Percentiles rank a stretch among this genome's conserved stretches.
Conservation (phyloP, 1,284 basidiomycete species). For the Ustilago esculenta region DNA sequence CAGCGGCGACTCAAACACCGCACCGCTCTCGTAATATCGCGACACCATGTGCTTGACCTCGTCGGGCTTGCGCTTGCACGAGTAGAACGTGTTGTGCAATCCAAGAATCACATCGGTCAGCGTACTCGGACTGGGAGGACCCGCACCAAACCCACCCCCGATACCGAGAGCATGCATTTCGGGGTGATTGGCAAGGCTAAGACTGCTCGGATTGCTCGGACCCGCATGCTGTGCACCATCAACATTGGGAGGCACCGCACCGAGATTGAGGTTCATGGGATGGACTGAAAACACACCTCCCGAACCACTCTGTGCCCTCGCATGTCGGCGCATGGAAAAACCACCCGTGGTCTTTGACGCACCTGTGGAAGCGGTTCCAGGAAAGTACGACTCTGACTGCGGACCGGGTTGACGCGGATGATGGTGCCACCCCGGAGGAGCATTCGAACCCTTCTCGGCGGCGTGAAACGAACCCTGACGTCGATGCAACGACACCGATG, state of each 20-base stretch:
- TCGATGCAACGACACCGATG: constrained; percentile 9
- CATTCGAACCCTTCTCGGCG: constrained; percentile 17
- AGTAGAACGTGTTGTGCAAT: constrained; percentile 64
- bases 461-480: constrained; percentile 32
- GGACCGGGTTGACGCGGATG: constrained; percentile 52
- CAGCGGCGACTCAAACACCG: constrained; percentile 64
- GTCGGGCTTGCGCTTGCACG: constrained; percentile 59
- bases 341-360: constrained; percentile 36
- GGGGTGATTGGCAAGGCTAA: constrained; percentile 38
- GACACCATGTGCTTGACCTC: constrained; percentile 63
- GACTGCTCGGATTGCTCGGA: constrained; percentile 13
- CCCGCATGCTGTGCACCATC: constrained; percentile 21
- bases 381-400: constrained; percentile 52
- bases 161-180: constrained; percentile 34
- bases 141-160: constrained; percentile 30
- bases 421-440: constrained; percentile 38
- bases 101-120: constrained; percentile 65
- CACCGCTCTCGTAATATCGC: constrained; percentile 63
- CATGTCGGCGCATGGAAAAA: constrained; percentile 39
- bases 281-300: constrained; percentile 11
- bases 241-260: constrained; percentile 21
- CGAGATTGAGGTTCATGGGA: constrained; percentile 34
- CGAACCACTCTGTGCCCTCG: constrained; percentile 30
- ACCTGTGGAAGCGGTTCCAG: constrained; percentile 15
- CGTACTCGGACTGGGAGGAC: constrained; percentile 64